A percentile compares a stretch with the other conserved stretches of the same genome.
phyloP scores from a whole-genome alignment of 208 protist genomes.

The Phytomonas serpens region DNA sequence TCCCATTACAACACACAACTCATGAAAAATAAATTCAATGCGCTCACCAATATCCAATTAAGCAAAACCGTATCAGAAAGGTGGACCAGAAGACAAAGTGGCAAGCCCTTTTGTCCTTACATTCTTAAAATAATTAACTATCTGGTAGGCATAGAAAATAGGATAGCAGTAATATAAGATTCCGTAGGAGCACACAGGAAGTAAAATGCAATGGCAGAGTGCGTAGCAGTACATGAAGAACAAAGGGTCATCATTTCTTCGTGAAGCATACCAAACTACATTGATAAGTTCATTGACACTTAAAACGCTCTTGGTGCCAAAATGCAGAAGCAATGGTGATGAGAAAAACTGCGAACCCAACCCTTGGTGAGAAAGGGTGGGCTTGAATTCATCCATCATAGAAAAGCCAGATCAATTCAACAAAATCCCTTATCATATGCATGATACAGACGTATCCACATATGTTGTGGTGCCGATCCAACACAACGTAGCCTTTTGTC shows the following conservation, averaged over 20 bases:
- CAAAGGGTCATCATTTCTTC: neutral
- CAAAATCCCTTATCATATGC: neutral
- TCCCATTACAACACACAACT: neutral
- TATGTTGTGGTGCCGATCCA: neutral
- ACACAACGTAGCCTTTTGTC: neutral
- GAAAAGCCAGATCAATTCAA: neutral
- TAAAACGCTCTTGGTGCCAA: neutral
- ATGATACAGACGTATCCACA: neutral
- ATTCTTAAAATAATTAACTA: neutral
- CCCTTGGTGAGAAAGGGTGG: neutral
- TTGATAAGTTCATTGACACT: neutral
- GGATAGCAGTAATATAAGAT: neutral
- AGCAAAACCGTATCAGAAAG: neutral
- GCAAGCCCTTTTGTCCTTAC: neutral
- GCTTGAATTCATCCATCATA: neutral
- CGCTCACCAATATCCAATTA: neutral
- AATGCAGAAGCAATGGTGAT: neutral
- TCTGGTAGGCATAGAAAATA: neutral
- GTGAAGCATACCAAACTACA: neutral
- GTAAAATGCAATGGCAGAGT: neutral
- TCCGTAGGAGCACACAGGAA: neutral
- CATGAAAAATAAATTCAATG: neutral
- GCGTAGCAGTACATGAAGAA: neutral
- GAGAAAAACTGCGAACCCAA: neutral
- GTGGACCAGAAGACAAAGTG: neutral